A percentile compares a stretch with the other conserved stretches of the same genome.
Conservation (phyloP, 176 grass and related monocot genomes). For the Oryza australiensis region DNA sequence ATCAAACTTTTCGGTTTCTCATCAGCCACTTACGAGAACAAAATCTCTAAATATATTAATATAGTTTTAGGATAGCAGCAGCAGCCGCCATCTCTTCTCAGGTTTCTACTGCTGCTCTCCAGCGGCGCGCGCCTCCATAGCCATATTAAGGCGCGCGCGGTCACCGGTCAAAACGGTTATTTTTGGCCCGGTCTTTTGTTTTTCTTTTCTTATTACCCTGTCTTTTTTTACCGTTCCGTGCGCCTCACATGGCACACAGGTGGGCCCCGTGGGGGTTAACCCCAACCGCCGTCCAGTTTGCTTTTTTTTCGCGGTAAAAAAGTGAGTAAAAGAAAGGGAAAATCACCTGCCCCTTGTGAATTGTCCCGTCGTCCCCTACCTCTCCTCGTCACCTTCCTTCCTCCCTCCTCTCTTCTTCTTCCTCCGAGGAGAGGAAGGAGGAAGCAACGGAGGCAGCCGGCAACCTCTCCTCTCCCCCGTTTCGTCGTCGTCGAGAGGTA, state of each 20-base stretch:
- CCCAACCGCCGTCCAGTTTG: background rate
- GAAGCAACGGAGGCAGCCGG: background rate
- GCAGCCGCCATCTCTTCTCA: background rate
- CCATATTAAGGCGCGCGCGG: background rate
- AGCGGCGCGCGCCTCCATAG: too few species aligned
- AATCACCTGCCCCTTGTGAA: background rate
- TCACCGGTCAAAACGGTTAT: background rate
- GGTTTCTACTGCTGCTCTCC: background rate
- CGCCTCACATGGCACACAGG: conserved; percentile 25
- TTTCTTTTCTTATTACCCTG: background rate
- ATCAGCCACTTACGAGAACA: too few species aligned
- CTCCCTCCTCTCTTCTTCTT: background rate
- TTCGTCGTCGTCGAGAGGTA: background rate
- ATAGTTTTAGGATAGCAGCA: background rate
- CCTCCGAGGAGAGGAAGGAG: conserved; percentile 22
- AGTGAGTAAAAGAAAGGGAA: background rate
- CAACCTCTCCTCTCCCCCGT: background rate
- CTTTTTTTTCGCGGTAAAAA: background rate
- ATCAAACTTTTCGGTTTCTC: too few species aligned
- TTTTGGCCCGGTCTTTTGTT: background rate
- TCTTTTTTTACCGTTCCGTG: background rate
- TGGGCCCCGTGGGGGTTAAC: background rate
- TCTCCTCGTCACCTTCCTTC: background rate
- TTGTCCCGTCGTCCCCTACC: background rate
- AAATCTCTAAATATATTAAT: too few species aligned